Evolutionary conservation across 2,329 filamentous ascomycete genomes (phyloP).

Genomic region (Claviceps africana): DNA sequence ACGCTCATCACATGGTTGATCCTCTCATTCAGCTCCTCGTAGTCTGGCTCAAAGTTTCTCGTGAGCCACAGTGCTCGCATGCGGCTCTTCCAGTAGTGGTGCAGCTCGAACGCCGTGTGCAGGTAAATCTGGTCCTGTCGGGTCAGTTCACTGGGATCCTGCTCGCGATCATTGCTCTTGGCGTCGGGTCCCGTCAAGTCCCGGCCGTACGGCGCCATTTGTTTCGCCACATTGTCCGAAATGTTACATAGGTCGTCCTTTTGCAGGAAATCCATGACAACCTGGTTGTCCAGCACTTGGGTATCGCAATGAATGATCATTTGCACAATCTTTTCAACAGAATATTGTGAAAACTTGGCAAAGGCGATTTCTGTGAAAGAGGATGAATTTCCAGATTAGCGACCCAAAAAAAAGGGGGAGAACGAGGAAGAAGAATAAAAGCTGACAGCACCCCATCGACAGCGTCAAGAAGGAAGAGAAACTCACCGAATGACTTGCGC

Average conservation of each 20-base stretch:
- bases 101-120: constrained; percentile 82
- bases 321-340: constrained; percentile 72
- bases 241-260: constrained; percentile 87
- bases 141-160: constrained; percentile 77
- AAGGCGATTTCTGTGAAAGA: constrained; percentile 58
- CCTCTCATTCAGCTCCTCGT: constrained; percentile 79
- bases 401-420: not conserved
- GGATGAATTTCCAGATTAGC: not conserved
- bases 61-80: constrained; percentile 85
- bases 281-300: constrained; percentile 73
- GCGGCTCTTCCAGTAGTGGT: constrained; percentile 96
- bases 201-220: constrained; percentile 88
- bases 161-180: constrained; percentile 61
- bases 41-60: constrained; percentile 71
- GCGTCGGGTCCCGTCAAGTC: constrained; percentile 91
- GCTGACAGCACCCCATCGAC: not conserved
- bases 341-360: constrained; percentile 76
- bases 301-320: constrained; percentile 94
- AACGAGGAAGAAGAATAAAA: not conserved
- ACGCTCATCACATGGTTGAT: constrained; percentile 75
- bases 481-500: constrained; percentile 67
- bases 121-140: constrained; percentile 92
- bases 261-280: constrained; percentile 93
- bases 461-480: not conserved
- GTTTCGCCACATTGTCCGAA: constrained; percentile 77